Conservation (phyloP, 495 filamentous ascomycete species). For the Choiromyces venosus region DNA sequence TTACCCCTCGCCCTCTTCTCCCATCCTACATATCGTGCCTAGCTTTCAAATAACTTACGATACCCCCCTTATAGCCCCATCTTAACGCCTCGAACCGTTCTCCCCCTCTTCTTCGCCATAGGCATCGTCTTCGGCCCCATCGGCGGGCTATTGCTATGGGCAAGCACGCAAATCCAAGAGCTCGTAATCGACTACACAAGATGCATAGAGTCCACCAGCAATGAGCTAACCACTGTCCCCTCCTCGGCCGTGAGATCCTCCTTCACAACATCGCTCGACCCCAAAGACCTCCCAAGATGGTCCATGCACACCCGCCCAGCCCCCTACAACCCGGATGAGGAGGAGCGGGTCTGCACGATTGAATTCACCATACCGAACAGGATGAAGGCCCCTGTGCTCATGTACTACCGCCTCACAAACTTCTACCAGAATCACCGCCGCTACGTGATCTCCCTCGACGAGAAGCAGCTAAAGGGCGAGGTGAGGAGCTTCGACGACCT, state of each 20-base stretch:
- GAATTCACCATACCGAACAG: slow-evolving; percentile 71
- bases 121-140: slow-evolving; percentile 85
- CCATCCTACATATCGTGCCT: not conserved
- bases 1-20: slow-evolving; percentile 18
- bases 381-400: slow-evolving; percentile 70
- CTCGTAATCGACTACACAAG: slow-evolving; percentile 82
- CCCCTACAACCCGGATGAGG: slow-evolving; percentile 6
- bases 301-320: slow-evolving; percentile 3
- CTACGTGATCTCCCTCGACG: slow-evolving; percentile 84
- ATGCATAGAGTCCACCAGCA: slow-evolving; percentile 53
- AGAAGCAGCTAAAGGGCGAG: slow-evolving; percentile 72
- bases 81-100: slow-evolving; percentile 83
- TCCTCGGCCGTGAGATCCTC: slow-evolving; percentile 54
- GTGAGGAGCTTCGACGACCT: slow-evolving; percentile 58
- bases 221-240: slow-evolving; percentile 48
- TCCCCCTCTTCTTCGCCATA: slow-evolving; percentile 81
- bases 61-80: slow-evolving; percentile 58
- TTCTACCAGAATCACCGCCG: slow-evolving; percentile 99
- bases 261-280: slow-evolving; percentile 56
- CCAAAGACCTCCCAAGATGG: slow-evolving; percentile 35
- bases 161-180: slow-evolving; percentile 79
- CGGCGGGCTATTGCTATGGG: slow-evolving; percentile 76
- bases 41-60: slow-evolving; percentile 4
- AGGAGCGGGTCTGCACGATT: slow-evolving; percentile 57
- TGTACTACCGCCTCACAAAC: slow-evolving; percentile 94